Conservation (phyloP, 2,329 filamentous ascomycete genomes). For the Talaromyces sp. region DNA sequence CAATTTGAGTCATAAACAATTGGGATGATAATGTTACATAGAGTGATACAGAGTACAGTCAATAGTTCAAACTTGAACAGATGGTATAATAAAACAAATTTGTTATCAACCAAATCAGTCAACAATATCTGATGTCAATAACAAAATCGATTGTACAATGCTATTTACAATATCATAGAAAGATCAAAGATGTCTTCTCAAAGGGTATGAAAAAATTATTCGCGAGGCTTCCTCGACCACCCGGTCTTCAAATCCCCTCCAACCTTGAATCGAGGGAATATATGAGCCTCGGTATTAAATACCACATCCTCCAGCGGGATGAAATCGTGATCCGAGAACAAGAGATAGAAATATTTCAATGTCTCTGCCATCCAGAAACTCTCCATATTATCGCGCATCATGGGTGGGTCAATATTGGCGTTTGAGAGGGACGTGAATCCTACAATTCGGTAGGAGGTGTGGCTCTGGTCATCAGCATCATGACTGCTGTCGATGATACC, state of each 20-base stretch:
- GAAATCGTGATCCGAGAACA: constrained; percentile 81
- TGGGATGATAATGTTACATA: too few species aligned
- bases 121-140: neutral
- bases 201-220: neutral
- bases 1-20: neutral
- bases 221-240: constrained; percentile 33
- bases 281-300: constrained; percentile 94
- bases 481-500: neutral
- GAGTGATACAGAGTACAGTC: neutral
- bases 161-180: neutral
- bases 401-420: constrained; percentile 68
- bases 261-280: constrained; percentile 82
- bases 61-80: neutral
- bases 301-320: constrained; percentile 83
- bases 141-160: neutral
- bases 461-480: neutral
- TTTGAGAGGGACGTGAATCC: constrained; percentile 80
- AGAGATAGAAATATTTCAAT: constrained; percentile 92
- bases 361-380: constrained; percentile 99
- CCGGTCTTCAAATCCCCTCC: constrained; percentile 45
- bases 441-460: constrained; percentile 29
- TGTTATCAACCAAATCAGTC: neutral
- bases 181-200: neutral
- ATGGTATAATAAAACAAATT: constrained; percentile 1
- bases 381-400: constrained; percentile 87